These are phyloP conservation scores for Globisporangium emineosum DNA, from an alignment of 352 stramenopile genomes.

Conservation along the genomic window DNA sequence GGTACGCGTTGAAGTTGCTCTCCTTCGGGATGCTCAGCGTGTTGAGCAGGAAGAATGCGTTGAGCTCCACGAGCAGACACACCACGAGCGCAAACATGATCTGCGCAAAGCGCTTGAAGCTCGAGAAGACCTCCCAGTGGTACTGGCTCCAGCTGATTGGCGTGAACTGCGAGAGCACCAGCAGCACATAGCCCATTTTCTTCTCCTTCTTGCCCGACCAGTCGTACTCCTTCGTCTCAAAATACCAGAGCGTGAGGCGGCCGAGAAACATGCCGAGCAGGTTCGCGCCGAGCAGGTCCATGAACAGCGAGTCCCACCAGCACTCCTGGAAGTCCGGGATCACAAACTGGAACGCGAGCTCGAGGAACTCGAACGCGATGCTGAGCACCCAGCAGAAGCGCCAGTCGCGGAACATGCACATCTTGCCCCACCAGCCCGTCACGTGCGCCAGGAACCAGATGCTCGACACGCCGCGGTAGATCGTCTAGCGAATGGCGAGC, in stretches of 20 bases:
- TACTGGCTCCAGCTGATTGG: constrained; percentile 88
- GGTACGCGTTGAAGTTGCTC: constrained; percentile 83
- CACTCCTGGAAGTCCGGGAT: constrained; percentile 94
- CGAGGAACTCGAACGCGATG: constrained; percentile 89
- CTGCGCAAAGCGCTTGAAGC: constrained; percentile 84
- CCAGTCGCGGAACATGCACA: constrained; percentile 94
- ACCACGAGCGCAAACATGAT: constrained; percentile 86
- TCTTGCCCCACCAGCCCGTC: constrained; percentile 90
- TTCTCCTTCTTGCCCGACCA: constrained; percentile 81
- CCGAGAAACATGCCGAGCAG: constrained; percentile 87
- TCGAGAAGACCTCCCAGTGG: constrained; percentile 91
- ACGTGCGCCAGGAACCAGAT: constrained; percentile 88
- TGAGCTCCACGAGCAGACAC: constrained; percentile 86
- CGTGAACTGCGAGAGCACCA: constrained; percentile 85
- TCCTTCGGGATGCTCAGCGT: constrained; percentile 86
- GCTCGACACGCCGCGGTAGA: constrained; percentile 70
- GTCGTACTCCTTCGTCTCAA: constrained; percentile 89
- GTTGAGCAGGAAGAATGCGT: constrained; percentile 93
- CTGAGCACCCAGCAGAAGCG: constrained; percentile 90
- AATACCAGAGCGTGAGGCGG: constrained; percentile 64
- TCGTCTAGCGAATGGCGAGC: constrained; percentile 24
- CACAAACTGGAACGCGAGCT: constrained; percentile 87
- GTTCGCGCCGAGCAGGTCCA: constrained; percentile 91
- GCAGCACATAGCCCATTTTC: constrained; percentile 63
- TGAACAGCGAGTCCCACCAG: constrained; percentile 93